Conservation (phyloP, 306 rosid species). For the Quercus suber region DNA sequence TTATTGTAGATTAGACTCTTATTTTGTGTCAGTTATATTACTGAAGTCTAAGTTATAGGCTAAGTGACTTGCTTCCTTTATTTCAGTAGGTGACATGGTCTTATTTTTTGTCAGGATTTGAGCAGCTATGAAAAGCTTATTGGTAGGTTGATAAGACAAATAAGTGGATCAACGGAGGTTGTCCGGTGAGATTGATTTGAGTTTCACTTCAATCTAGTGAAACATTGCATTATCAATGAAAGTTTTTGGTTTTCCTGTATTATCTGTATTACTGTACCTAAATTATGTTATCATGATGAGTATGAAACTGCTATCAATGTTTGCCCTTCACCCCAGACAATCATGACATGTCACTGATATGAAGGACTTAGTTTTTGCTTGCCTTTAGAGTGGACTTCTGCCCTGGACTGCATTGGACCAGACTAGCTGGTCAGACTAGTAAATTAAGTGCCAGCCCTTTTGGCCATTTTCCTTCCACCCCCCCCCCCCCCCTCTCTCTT, state of each 20-base stretch:
- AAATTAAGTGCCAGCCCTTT: not conserved
- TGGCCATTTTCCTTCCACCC: not conserved
- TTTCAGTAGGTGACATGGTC: slow-evolving; percentile 8
- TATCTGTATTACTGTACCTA: not conserved
- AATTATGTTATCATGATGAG: not conserved
- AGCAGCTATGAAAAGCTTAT: slow-evolving; percentile 53
- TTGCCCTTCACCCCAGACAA: not conserved
- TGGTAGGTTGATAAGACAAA: slow-evolving; percentile 59
- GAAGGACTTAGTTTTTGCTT: not conserved
- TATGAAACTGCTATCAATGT: not conserved
- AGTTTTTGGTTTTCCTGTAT: not conserved
- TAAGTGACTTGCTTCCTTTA: slow-evolving; percentile 12
- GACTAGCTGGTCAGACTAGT: not conserved
- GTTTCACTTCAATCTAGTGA: not conserved
- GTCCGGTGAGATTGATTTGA: slow-evolving; percentile 56
- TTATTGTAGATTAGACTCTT: slow-evolving; percentile 7
- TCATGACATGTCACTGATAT: not conserved
- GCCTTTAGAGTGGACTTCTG: not conserved
- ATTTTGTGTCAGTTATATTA: slow-evolving; percentile 6
- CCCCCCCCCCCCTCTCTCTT: too few species aligned
- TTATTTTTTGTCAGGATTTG: slow-evolving; percentile 49
- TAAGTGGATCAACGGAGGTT: slow-evolving; percentile 62
- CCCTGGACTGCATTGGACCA: not conserved
- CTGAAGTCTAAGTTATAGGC: not conserved
- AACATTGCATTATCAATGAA: not conserved